Evolutionary conservation across 768 basidiomycete genomes (phyloP), one percentile per base, ranked within the genome.

Genomic region (Antrodiella citrinella): DNA sequence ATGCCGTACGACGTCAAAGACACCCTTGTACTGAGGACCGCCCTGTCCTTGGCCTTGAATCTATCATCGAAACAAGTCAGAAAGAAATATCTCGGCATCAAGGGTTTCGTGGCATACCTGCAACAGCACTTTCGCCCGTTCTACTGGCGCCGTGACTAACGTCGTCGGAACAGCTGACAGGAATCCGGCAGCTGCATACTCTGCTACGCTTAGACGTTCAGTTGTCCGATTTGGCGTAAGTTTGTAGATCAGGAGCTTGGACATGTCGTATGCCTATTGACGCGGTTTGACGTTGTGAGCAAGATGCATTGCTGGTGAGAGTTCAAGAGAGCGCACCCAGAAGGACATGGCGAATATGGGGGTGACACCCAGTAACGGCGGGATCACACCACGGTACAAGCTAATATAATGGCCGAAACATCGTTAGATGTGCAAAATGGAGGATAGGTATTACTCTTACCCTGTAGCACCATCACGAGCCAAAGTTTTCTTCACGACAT

Each of bases 331-430:
- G 57, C 77, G 51, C 66, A 93, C 94, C 94, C 94, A 97, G 74
- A 99, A 98, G 3, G 92, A 95, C 24, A 98, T 72, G 3, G 96
- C 96, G 60, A 99, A 99, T 62, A 97, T 98, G 26, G 96, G 96
- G 3, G 96, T 98, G 23, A 99, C 91, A 23, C 95, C 92, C 24
- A 96, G 71, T 51, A 97, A 68, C 41, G 94, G 94, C 26, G 94
- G 93, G 3, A 94, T 86, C 70, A 97, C 91, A 26, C 91, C 92
- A 54, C 91, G 87, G 62, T 93, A 95, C 63, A 95, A 62, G 23
- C 91, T 93, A 54, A 3, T 7, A 15, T 35, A 35, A 35, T 52
- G 9, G 41, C 19, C 20, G 20, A 18, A 18, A 47, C 7, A 44
- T 3, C 21, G 26, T 19, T 15, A 11, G 24, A 15, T 30, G 22